These are phyloP conservation scores for Cystobasidium tubakii DNA, from an alignment of 768 basidiomycete species.

Conservation along the genomic window DNA sequence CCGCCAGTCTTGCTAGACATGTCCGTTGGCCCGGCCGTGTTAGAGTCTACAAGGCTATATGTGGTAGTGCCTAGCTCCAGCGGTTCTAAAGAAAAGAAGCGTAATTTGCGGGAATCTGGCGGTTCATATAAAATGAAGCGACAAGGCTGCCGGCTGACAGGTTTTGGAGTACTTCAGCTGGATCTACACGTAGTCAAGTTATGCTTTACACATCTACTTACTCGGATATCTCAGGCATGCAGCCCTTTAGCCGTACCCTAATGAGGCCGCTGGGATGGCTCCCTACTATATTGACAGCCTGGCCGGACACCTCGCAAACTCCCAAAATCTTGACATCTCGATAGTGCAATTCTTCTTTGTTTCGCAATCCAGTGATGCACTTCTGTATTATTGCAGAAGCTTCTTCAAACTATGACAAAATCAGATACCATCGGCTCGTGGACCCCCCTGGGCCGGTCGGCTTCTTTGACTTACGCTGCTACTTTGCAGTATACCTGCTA, in stretches of 20 bases:
- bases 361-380: background rate
- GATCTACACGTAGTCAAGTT: too few relatives aligned
- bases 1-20: background rate
- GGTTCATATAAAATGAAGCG: slow-evolving; percentile 5
- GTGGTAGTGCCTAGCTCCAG: slow-evolving; percentile 8
- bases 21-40: too few relatives aligned
- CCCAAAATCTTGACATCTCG: too few relatives aligned
- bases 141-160: too few relatives aligned
- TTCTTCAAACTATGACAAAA: background rate
- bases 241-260: too few relatives aligned
- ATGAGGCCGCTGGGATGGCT: too few relatives aligned
- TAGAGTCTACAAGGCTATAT: background rate
- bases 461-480: background rate
- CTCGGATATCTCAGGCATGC: too few relatives aligned
- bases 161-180: too few relatives aligned
- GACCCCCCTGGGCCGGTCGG: background rate
- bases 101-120: slow-evolving; percentile 19
- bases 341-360: too few relatives aligned
- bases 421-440: background rate
- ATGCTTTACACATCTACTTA: too few relatives aligned
- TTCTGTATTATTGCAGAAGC: background rate
- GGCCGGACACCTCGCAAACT: too few relatives aligned
- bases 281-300: too few relatives aligned
- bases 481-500: background rate
- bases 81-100: slow-evolving; percentile 3